Evolutionary conservation across 1,139 yeast species (phyloP).

Genomic region (Hansenula sp.): DNA sequence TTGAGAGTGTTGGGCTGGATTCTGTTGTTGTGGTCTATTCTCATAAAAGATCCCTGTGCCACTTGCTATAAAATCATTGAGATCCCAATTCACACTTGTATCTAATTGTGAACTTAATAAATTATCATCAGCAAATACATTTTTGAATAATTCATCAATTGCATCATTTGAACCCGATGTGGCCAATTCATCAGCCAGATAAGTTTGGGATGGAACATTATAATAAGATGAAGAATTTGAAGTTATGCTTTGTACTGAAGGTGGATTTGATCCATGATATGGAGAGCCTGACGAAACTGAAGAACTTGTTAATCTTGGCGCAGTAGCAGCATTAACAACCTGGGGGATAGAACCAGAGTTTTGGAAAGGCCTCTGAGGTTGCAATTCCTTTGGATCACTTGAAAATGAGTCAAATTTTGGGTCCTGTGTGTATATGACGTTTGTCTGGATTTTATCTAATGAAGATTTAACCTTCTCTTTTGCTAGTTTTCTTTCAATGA

Average conservation of each 20-base stretch:
- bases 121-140: constrained; percentile 13
- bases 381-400: no score
- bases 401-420: no score
- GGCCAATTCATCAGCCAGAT: constrained; percentile 12
- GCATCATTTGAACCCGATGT: constrained; percentile 18
- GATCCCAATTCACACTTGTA: background rate
- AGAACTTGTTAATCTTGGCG: no score
- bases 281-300: no score
- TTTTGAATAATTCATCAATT: constrained; percentile 18
- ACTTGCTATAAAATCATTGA: background rate
- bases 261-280: no score
- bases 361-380: no score
- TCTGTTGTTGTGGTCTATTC: background rate
- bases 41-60: constrained; percentile 1
- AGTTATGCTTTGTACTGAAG: no score
- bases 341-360: no score
- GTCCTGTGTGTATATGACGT: background rate
- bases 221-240: no score
- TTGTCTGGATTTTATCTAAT: background rate
- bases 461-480: constrained; percentile 6
- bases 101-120: constrained; percentile 7
- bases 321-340: no score
- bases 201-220: background rate
- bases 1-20: no score
- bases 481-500: constrained; percentile 7